Evolutionary conservation across 2,329 filamentous ascomycete genomes (phyloP), one percentile per base, ranked within the genome.

Genomic region (Sporothrix euskadiensis): DNA sequence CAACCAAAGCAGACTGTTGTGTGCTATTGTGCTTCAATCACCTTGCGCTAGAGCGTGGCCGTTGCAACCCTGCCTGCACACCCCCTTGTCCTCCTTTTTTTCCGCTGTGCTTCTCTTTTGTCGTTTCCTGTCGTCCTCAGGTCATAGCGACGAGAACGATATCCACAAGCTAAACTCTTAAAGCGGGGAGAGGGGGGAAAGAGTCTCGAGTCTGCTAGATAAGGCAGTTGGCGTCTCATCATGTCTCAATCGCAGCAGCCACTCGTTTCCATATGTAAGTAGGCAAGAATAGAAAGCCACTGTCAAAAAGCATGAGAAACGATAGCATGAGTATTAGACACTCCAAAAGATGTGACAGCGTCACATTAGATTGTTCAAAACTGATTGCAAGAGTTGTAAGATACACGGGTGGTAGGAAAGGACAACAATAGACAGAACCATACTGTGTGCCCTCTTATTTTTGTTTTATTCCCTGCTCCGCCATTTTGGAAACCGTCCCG

Each of bases 351-450:
- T 68, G 26, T 35, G 65, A 52, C 47, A 65, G 39, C n/a, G 65
- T 12, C 41, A 68, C 41, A 52, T 16, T 32, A n/a, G 3, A 41
- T 49, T 19, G 44, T 49, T 49, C 22, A 68, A 52, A 68, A n/a
- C 35, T 52, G 65, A 68, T 68, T 68, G 52, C 65, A 68, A 68
- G n/a, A 49, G 44, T n/a, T 52, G 44, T 52, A 68, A 49, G 41
- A 52, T 49, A 68, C 44, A 49, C 3, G 35, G 65, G 65, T 6
- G 16, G 19, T 6, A 32, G 14, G 22, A 7, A n/a, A n/a, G n/a
- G 47, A 35, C 44, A 35, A 22, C 16, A 66, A 49, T 47, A n/a
- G 41, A 32, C 3, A n/a, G 12, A n/a, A 35, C 35, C 39, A 66
- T 47, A 12, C 22, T 56, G 44, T 49, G 44, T 49, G 14, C 6